These are phyloP conservation scores for Millerozyma acaciae DNA, from an alignment of 805 yeast species.

Conservation along the genomic window DNA sequence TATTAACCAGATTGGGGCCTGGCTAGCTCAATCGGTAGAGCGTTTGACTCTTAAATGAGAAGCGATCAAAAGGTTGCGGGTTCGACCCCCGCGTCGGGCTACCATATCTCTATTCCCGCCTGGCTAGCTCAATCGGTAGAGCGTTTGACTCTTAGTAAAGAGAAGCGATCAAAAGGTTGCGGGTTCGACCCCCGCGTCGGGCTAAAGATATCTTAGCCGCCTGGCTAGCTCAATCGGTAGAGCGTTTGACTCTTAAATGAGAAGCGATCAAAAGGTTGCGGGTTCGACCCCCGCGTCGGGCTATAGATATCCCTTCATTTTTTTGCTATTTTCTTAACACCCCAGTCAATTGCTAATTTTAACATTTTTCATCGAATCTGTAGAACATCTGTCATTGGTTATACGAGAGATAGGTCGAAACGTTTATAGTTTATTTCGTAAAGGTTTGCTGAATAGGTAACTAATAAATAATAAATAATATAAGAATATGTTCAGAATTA, in stretches of 20 bases:
- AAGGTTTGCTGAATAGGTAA: too few species aligned
- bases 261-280: conserved; percentile 13
- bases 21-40: conserved; percentile 14
- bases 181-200: conserved; percentile 16
- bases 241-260: conserved; percentile 31
- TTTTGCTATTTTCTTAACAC: conserved; percentile 1
- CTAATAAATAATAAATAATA: too few species aligned
- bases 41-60: conserved; percentile 13
- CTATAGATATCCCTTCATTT: conserved; percentile 8
- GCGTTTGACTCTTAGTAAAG: conserved; percentile 13
- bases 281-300: conserved; percentile 19
- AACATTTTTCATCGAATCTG: too few species aligned
- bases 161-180: conserved; percentile 16
- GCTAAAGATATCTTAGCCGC: too few species aligned
- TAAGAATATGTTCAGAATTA: too few species aligned
- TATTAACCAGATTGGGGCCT: too few species aligned
- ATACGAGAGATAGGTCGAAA: too few species aligned
- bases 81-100: conserved; percentile 15
- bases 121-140: conserved; percentile 27
- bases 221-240: conserved; percentile 34
- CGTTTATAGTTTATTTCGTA: too few species aligned
- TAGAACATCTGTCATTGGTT: too few species aligned
- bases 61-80: conserved; percentile 14
- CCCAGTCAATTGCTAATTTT: too few species aligned
- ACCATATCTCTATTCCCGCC: conserved; percentile 17